These are phyloP conservation scores for Auriscalpium orientale DNA, from an alignment of 768 basidiomycete genomes.

Conservation along the genomic window DNA sequence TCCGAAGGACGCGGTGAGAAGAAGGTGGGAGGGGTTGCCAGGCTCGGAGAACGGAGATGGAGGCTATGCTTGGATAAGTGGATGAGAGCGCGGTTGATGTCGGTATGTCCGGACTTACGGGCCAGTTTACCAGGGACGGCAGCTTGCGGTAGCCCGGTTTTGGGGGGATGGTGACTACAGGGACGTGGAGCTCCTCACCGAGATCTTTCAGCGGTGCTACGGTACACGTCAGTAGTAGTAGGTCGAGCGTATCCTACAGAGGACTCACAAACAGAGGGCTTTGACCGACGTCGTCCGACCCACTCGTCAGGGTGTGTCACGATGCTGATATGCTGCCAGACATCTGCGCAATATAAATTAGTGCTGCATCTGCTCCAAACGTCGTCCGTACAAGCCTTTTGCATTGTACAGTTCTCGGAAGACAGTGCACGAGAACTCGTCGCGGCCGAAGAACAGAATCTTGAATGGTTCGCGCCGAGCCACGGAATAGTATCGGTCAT, in stretches of 20 bases:
- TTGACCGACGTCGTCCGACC: conserved; percentile 53
- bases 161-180: conserved; percentile 56
- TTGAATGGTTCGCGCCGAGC: conserved; percentile 37
- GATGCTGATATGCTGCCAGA: conserved; percentile 64
- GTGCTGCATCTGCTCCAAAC: background rate
- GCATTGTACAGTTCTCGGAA: conserved; percentile 57
- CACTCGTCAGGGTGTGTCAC: conserved; percentile 66
- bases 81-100: background rate
- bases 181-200: conserved; percentile 45
- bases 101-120: conserved; percentile 31
- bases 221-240: background rate
- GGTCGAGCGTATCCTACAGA: background rate
- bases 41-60: conserved; percentile 29
- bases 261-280: conserved; percentile 48
- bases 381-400: conserved; percentile 37
- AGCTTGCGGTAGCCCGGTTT: conserved; percentile 30
- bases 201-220: conserved; percentile 66
- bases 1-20: conserved; percentile 88
- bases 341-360: conserved; percentile 39
- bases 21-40: conserved; percentile 36
- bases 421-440: conserved; percentile 77
- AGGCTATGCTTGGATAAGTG: conserved; percentile 27
- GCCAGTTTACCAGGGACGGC: conserved; percentile 33
- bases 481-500: no score
- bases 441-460: conserved; percentile 85